Percentiles rank a stretch among this genome's conserved stretches.
Evolutionary conservation across 2,329 filamentous ascomycete genomes (phyloP).

Genomic region (Sordariomycetes sp.): DNA sequence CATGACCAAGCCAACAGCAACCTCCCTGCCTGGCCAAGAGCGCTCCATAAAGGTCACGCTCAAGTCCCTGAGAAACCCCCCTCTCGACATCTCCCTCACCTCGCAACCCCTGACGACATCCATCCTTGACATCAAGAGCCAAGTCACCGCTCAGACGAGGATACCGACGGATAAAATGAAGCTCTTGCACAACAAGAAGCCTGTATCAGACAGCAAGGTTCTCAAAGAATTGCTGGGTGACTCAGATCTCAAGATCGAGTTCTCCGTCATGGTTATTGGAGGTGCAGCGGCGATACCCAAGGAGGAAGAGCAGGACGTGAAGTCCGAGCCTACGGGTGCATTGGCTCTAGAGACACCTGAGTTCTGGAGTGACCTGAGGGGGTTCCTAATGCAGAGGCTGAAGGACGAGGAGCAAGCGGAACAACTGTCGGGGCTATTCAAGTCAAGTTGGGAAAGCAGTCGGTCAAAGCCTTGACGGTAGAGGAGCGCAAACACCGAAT

Average conservation of each 20-base stretch:
- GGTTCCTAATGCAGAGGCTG: conserved; percentile 70
- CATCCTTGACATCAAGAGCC: conserved; percentile 67
- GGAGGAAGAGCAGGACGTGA: conserved; percentile 24
- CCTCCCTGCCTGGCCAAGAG: conserved; percentile 41
- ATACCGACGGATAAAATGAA: conserved; percentile 73
- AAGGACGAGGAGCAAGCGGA: conserved; percentile 60
- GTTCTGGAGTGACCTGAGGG: conserved; percentile 83
- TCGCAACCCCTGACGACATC: conserved; percentile 59
- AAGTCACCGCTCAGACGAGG: conserved; percentile 53
- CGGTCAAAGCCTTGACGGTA: conserved; percentile 13
- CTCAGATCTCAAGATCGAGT: conserved; percentile 47
- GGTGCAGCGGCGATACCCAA: conserved; percentile 43
- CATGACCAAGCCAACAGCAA: conserved; percentile 38
- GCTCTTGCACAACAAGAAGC: conserved; percentile 80
- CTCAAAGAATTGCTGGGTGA: conserved; percentile 62
- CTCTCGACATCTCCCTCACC: conserved; percentile 57
- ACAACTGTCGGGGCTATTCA: conserved; percentile 59
- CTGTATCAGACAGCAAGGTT: conserved; percentile 67
- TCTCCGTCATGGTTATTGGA: conserved; percentile 82
- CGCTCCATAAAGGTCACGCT: conserved; percentile 50
- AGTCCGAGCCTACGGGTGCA: conserved; percentile 28
- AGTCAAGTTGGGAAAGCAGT: conserved; percentile 55
- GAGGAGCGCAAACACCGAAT: background rate
- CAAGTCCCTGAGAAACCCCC: conserved; percentile 70
- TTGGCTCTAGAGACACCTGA: conserved; percentile 57